Percentiles rank a stretch among this genome's conserved stretches.
phyloP scores from a whole-genome alignment of 768 basidiomycete genomes.

The Hericium rajendrae region DNA sequence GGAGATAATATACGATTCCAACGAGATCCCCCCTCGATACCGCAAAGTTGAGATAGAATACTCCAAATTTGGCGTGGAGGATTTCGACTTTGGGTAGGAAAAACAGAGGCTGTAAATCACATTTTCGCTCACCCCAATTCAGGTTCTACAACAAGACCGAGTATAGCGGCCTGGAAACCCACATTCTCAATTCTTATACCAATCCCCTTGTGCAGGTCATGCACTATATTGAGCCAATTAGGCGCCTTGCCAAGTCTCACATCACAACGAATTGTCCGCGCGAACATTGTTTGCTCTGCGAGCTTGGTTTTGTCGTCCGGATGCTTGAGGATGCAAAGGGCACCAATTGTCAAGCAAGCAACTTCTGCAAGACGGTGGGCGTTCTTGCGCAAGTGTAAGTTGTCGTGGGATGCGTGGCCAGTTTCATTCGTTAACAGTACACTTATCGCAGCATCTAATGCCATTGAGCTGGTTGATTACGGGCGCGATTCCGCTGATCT shows the following conservation, averaged over 20 bases:
- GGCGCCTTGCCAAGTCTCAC: constrained; percentile 81
- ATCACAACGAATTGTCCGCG: constrained; percentile 80
- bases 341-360: constrained; percentile 91
- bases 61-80: constrained; percentile 96
- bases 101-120: not conserved
- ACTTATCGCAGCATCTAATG: constrained; percentile 44
- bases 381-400: constrained; percentile 79
- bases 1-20: constrained; percentile 37
- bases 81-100: constrained; percentile 91
- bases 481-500: constrained; percentile 64
- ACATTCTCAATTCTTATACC: constrained; percentile 95
- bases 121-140: not conserved
- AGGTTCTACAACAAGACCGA: constrained; percentile 84
- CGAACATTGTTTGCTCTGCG: constrained; percentile 92
- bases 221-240: constrained; percentile 72
- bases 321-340: constrained; percentile 96
- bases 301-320: constrained; percentile 85
- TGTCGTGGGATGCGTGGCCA: not conserved
- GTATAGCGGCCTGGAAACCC: constrained; percentile 90
- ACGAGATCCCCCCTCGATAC: constrained; percentile 70
- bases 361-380: constrained; percentile 92
- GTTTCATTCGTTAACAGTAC: constrained; percentile 12
- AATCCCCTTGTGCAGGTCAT: constrained; percentile 87
- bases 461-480: constrained; percentile 85
- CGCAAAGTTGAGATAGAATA: constrained; percentile 96